These are phyloP conservation scores for Candida awuae DNA, from an alignment of 805 yeast genomes.

Conservation along the genomic window DNA sequence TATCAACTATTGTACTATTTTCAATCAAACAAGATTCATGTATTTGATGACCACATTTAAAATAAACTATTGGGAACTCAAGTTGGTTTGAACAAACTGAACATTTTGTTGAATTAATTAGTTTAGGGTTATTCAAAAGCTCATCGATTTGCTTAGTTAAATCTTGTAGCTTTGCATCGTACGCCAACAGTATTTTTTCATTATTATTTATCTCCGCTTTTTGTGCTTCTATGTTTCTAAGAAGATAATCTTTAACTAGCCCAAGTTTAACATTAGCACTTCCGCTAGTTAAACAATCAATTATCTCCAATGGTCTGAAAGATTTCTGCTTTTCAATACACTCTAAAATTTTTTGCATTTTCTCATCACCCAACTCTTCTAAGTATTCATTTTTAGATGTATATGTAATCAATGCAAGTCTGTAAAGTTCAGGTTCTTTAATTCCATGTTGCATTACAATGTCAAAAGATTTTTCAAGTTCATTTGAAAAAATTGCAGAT, in stretches of 20 bases:
- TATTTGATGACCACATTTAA: constrained; percentile 78
- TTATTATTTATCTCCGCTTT: constrained; percentile 63
- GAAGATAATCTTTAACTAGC: constrained; percentile 57
- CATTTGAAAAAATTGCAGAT: constrained; percentile 49
- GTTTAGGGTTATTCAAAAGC: constrained; percentile 37
- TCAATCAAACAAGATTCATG: constrained; percentile 60
- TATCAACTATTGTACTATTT: constrained; percentile 14
- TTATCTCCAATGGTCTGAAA: constrained; percentile 65
- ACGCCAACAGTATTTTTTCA: constrained; percentile 54
- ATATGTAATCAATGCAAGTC: constrained; percentile 55
- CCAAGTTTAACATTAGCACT: constrained; percentile 45
- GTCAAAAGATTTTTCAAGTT: constrained; percentile 48
- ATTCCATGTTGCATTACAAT: constrained; percentile 55
- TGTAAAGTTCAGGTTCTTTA: constrained; percentile 55
- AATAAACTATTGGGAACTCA: constrained; percentile 75
- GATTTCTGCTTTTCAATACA: constrained; percentile 44
- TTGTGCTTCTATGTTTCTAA: constrained; percentile 51
- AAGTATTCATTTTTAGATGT: constrained; percentile 48
- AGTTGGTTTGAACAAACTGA: constrained; percentile 54
- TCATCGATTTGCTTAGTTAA: constrained; percentile 47
- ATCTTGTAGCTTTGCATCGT: constrained; percentile 55
- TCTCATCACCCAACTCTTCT: constrained; percentile 43
- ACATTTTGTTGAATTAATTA: constrained; percentile 49
- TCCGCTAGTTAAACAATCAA: constrained; percentile 36
- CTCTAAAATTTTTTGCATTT: constrained; percentile 41